Percentiles rank a stretch among this genome's conserved stretches.
Evolutionary conservation across 73 alveolate species (phyloP).

Genomic region (Tetrahymena elliotti): DNA sequence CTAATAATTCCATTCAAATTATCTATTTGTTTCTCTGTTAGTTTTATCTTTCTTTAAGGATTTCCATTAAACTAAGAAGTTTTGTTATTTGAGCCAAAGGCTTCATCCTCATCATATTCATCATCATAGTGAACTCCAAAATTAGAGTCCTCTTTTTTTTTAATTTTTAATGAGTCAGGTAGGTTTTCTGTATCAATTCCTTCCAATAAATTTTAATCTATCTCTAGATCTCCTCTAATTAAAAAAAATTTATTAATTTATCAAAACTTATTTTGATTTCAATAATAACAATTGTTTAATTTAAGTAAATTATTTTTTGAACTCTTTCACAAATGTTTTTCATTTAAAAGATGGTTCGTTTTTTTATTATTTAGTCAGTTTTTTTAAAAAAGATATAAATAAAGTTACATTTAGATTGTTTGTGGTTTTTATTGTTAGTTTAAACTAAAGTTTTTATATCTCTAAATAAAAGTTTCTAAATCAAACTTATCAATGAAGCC

Average conservation of each 20-base stretch:
- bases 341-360: too few relatives aligned
- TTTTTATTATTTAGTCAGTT: not conserved
- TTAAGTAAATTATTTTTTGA: too few relatives aligned
- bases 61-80: conserved; percentile 12
- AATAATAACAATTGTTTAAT: too few relatives aligned
- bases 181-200: not conserved
- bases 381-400: not conserved
- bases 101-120: not conserved
- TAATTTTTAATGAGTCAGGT: not conserved
- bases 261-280: too few relatives aligned
- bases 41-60: conserved; percentile 4
- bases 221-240: conserved; percentile 9
- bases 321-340: too few relatives aligned
- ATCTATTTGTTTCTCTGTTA: conserved; percentile 16
- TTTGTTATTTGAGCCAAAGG: not conserved
- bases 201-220: conserved; percentile 2
- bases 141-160: not conserved
- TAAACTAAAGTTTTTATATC: not conserved
- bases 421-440: conserved; percentile 4
- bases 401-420: conserved; percentile 20
- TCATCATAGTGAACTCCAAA: not conserved
- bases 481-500: conserved; percentile 48
- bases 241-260: conserved; percentile 3
- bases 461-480: conserved; percentile 11
- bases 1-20: conserved; percentile 27